Evolutionary conservation across 1,284 basidiomycete species (phyloP).

Genomic region (Ceratorhiza oryzae-sativae): DNA sequence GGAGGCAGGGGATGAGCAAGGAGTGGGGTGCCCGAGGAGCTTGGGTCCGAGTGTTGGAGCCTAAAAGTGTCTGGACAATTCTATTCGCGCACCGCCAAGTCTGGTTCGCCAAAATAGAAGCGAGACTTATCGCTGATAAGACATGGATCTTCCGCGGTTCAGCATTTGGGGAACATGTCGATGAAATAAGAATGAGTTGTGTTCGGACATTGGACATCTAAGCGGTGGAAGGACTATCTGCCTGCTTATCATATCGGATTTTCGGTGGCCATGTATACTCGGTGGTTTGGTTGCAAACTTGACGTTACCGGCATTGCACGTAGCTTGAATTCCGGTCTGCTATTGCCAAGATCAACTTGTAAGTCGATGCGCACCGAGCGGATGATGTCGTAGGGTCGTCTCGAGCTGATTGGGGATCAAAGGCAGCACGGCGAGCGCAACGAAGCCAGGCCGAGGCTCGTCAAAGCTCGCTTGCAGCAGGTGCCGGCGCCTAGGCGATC

Average conservation of each 20-base stretch:
- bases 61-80: neutral
- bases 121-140: conserved; percentile 30
- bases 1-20: conserved; percentile 2
- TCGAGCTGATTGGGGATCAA: no score
- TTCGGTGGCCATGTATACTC: conserved; percentile 2
- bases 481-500: no score
- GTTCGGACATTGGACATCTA: neutral
- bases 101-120: conserved; percentile 37
- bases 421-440: no score
- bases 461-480: no score
- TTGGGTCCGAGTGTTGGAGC: conserved; percentile 18
- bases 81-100: conserved; percentile 17
- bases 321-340: no score
- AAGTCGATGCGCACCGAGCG: no score
- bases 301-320: no score
- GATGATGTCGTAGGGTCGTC: no score
- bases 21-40: conserved; percentile 10
- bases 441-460: no score
- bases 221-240: conserved; percentile 12
- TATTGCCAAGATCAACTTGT: no score
- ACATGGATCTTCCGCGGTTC: neutral
- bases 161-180: neutral
- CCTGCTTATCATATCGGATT: conserved; percentile 33
- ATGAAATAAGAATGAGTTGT: conserved; percentile 10
- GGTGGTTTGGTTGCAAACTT: neutral